A percentile compares a stretch with the other conserved stretches of the same genome.
Evolutionary conservation across 331 rosid genomes (phyloP).

Genomic region (Rosa hybrid): DNA sequence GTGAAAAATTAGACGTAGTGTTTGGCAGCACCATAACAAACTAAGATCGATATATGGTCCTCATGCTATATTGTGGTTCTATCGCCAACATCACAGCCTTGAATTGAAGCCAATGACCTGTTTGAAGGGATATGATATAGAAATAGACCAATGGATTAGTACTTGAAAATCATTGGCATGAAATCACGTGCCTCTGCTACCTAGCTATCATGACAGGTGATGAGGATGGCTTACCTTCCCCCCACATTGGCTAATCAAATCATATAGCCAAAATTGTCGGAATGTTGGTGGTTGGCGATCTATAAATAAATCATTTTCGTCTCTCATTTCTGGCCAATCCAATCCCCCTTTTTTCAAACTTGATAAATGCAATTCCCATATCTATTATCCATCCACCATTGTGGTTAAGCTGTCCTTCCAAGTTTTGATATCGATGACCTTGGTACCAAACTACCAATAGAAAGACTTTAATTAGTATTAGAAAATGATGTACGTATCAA

Average conservation of each 20-base stretch:
- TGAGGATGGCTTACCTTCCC: slow-evolving; percentile 75
- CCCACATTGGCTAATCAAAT: slow-evolving; percentile 41
- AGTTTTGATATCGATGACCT: neutral
- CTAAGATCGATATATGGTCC: neutral
- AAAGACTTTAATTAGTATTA: neutral
- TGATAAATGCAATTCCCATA: neutral
- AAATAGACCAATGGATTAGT: neutral
- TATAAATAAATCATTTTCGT: slow-evolving; percentile 48
- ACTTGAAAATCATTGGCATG: slow-evolving; percentile 11
- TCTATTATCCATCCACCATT: neutral
- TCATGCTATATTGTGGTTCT: neutral
- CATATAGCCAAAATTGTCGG: slow-evolving; percentile 59
- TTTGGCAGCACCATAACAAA: neutral
- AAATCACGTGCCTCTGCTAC: slow-evolving; percentile 26
- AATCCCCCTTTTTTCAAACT: slow-evolving; percentile 11
- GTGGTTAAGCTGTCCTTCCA: neutral
- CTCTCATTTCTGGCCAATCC: slow-evolving; percentile 32
- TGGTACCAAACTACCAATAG: neutral
- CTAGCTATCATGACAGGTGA: slow-evolving; percentile 40
- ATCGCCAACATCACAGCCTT: slow-evolving; percentile 7
- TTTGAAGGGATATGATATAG: slow-evolving; percentile 1
- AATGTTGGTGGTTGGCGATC: slow-evolving; percentile 69
- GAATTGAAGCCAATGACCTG: neutral
- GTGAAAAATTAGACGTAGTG: neutral
- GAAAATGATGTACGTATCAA: neutral